Percentiles rank a stretch among this genome's conserved stretches.
phyloP scores from a whole-genome alignment of 2,329 filamentous ascomycete species.

The Fusarium fracticaudum region DNA sequence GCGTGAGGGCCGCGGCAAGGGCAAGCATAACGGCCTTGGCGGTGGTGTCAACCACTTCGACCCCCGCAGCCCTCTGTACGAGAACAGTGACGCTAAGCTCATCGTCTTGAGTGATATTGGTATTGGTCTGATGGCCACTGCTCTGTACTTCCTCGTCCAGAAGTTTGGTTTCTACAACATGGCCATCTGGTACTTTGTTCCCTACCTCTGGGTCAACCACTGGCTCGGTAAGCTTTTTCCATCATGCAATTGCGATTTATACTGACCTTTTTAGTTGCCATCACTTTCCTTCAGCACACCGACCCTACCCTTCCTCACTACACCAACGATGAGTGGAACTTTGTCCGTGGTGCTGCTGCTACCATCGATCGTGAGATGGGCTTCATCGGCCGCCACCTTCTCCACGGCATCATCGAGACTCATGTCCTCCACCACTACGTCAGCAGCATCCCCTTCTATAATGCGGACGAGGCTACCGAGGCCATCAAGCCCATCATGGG shows the following conservation, averaged over 20 bases:
- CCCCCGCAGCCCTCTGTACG: conserved; percentile 87
- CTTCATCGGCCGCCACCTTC: conserved; percentile 88
- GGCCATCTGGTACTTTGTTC: conserved; percentile 92
- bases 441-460: conserved; percentile 94
- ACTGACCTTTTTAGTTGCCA: conserved; percentile 76
- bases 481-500: conserved; percentile 97
- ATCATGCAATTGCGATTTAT: neutral
- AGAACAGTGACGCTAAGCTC: conserved; percentile 87
- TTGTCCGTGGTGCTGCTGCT: conserved; percentile 89
- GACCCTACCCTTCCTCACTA: conserved; percentile 96
- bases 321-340: conserved; percentile 86
- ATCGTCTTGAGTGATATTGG: conserved; percentile 90
- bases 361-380: conserved; percentile 98
- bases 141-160: conserved; percentile 75
- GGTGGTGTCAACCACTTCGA: conserved; percentile 95
- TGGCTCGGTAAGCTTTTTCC: conserved; percentile 82
- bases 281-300: conserved; percentile 97
- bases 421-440: conserved; percentile 99
- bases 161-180: conserved; percentile 88
- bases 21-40: conserved; percentile 85
- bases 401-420: conserved; percentile 97
- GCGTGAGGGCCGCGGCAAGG: conserved; percentile 89
- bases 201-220: conserved; percentile 98
- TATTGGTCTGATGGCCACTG: conserved; percentile 68
- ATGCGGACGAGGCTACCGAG: conserved; percentile 93